Evolutionary conservation across 345 rosid genomes (phyloP), one percentile per base, ranked within the genome.

Genomic region (Raphanus sativus): DNA sequence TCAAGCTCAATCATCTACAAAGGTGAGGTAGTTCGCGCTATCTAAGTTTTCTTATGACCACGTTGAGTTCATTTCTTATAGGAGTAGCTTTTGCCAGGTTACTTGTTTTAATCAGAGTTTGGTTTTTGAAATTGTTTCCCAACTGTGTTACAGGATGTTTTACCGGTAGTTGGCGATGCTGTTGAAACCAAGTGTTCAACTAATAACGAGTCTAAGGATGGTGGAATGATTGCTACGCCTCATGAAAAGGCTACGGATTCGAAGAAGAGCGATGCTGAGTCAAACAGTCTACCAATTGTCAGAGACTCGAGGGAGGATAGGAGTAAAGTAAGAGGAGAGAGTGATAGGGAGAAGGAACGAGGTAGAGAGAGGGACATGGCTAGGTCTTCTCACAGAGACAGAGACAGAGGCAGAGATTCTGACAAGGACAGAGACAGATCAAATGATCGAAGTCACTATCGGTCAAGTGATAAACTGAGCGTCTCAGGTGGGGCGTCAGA

Each of bases 401-500:
- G 21, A 21, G 21, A 21, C 21, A 21, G 21, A 21, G 21, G 21
- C 21, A 21, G 21, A 91, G 97, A 86, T 73, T 87, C 90, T 7
- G 94, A 91, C 58, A 78, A 90, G 83, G 92, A 87, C 54, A 85
- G 94, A 77, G 92, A 87, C 69, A 89, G 74, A 84, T 65, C 62
- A 17, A 91, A 84, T 85, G 98, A 87, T 75, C 84, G 88, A 60
- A 78, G 86, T 65, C 88, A 85, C 69, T 88, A 86, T 62, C 92
- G 87, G 54, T 84, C 91, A 10, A 92, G 85, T 79, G 97, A 92
- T 28, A 84, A 89, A 80, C 64, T 77, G 21, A 94, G 86, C 80
- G 95, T 90, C 25, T 81, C 96, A 83, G 87, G 91, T 91, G 71
- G 91, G 4, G 83, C 84, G 78, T 81, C 87, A 5, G 92, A 90